Base-by-base conservation (phyloP, 179 eudicot genomes). In the Actinidia arguta region DNA sequence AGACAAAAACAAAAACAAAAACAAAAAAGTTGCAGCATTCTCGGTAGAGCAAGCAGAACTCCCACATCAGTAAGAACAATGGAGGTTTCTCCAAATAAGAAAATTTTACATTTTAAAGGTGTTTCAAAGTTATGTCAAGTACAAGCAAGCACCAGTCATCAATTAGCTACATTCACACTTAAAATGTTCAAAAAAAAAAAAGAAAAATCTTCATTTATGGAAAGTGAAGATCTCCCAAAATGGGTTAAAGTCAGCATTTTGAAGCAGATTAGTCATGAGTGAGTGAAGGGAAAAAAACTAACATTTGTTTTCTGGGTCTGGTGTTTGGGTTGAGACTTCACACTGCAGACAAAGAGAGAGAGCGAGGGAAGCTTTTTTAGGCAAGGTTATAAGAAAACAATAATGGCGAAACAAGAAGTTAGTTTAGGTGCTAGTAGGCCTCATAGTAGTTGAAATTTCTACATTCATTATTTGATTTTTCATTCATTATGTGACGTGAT, bases 91-190 rank as follows among this genome's bases (percentile, higher is more conserved):
- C 31, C 62, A 67, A 67, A 36, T 13, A 67, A 79, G 48, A 31
- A 31, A 52, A n/a, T 61, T 62, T 58, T 58, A 5, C 25, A 9
- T 18, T 58, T 24, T 10, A 31, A 62, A 62, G 27, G 7, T 62
- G 67, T 55, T 77, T 27, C 44, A 17, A 66, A 68, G 31, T 54
- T 17, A 62, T 18, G 24, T 66, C 48, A 51, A n/a, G 78, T 78
- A 69, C 70, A 83, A 78, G 75, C 82, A 78, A 72, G 63, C 64
- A 50, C 18, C 25, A 42, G 54, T 69, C 61, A 50, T 18, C 75
- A 79, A 12, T 69, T 67, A 39, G 56, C 84, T 82, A 25, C 84
- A 67, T 82, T 76, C 80, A 67, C 80, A 54, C 67, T n/a, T 44
- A n/a, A n/a, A n/a, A n/a, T 22, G 17, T 5, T 58, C 39, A 39